A percentile compares a stretch with the other conserved stretches of the same genome.
Evolutionary conservation across 345 rosid genomes (phyloP).

Genomic region (Salix udensis): DNA sequence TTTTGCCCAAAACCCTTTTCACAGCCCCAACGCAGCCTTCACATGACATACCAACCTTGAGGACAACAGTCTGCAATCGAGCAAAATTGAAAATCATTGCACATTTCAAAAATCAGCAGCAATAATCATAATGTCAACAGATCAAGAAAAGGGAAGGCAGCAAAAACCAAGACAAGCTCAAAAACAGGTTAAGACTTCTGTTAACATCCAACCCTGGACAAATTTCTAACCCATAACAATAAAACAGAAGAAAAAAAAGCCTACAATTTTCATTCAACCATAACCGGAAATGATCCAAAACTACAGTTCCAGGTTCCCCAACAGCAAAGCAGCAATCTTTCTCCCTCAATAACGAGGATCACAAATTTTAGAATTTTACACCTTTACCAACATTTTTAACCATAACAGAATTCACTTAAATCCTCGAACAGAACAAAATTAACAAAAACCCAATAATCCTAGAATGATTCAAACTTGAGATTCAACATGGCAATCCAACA

Average conservation of each 20-base stretch:
- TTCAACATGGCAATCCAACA: neutral
- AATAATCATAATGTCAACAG: neutral
- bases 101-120: neutral
- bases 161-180: neutral
- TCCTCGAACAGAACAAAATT: neutral
- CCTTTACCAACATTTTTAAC: neutral
- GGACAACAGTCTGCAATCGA: constrained; percentile 64
- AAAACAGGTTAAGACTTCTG: neutral
- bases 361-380: neutral
- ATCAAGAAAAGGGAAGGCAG: neutral
- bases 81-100: neutral
- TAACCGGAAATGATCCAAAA: neutral
- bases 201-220: neutral
- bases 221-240: neutral
- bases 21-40: constrained; percentile 81
- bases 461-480: neutral
- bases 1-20: constrained; percentile 73
- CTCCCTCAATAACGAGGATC: neutral
- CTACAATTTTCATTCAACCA: neutral
- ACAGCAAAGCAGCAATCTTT: neutral
- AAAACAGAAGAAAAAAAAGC: neutral
- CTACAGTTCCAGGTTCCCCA: neutral
- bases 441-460: neutral
- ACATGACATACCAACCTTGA: constrained; percentile 83
- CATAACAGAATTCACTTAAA: neutral